Percentiles rank a stretch among this genome's conserved stretches.
Evolutionary conservation across 1,284 basidiomycete species (phyloP).

Genomic region (Moesziomyces globuligerus): DNA sequence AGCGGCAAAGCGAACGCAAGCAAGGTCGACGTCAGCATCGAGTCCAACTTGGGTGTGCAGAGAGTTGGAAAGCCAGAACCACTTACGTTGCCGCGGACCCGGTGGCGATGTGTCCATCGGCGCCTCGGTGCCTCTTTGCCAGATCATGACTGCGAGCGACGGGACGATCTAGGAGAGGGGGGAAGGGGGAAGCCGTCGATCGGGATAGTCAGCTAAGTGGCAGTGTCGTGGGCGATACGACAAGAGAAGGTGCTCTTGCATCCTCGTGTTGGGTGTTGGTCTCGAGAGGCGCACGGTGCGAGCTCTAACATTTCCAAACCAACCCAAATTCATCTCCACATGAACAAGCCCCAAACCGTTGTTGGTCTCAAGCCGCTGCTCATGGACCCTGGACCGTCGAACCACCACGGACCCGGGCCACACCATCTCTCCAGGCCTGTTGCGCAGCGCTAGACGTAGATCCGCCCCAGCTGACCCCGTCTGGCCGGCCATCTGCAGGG

Average conservation of each 20-base stretch:
- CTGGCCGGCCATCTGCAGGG: no score
- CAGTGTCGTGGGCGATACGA: no score
- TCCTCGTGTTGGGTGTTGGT: slow-evolving; percentile 40
- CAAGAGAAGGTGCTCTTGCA: neutral
- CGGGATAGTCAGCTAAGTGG: no score
- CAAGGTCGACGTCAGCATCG: neutral
- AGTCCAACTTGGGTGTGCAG: neutral
- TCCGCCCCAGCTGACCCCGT: no score
- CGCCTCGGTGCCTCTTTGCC: slow-evolving; percentile 54
- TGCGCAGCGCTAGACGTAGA: no score
- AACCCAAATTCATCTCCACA: slow-evolving; percentile 13
- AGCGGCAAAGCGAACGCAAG: neutral
- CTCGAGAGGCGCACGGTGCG: slow-evolving; percentile 4
- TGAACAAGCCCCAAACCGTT: neutral
- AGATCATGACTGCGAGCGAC: slow-evolving; percentile 9
- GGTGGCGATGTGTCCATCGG: slow-evolving; percentile 58
- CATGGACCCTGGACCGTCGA: slow-evolving; percentile 14
- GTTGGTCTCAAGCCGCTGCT: no score
- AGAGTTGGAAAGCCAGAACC: neutral
- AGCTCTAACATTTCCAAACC: slow-evolving; percentile 15
- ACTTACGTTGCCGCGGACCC: slow-evolving; percentile 45
- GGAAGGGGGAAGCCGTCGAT: no score
- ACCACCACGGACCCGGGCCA: no score
- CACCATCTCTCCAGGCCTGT: no score
- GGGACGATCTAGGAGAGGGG: no score